These are phyloP conservation scores for Hirsutella minnesotensis DNA, from an alignment of 2,329 filamentous ascomycete species.

Conservation along the genomic window DNA sequence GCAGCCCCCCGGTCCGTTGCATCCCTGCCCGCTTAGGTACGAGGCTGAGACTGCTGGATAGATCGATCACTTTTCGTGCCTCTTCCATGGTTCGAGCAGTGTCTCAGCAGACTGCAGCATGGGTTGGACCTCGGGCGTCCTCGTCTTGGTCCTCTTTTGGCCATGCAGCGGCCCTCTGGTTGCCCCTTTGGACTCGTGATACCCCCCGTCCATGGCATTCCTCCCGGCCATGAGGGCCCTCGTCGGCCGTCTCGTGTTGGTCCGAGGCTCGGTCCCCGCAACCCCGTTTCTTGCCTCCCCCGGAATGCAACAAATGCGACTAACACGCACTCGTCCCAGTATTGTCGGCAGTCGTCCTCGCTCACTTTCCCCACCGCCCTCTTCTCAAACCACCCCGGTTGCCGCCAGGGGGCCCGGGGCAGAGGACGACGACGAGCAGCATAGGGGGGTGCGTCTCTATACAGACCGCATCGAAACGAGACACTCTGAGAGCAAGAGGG, in stretches of 20 bases:
- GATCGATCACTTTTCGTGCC: slow-evolving; percentile 1
- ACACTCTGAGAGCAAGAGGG: neutral
- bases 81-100: slow-evolving; percentile 5
- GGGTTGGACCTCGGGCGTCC: neutral
- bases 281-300: neutral
- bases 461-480: neutral
- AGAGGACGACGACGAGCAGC: too few species aligned
- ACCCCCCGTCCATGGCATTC: slow-evolving; percentile 5
- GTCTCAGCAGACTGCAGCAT: slow-evolving; percentile 2
- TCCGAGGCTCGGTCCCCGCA: neutral
- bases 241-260: neutral
- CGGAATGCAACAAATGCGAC: slow-evolving; percentile 6
- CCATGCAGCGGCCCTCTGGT: neutral
- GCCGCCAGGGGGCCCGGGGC: too few species aligned
- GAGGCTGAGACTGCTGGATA: slow-evolving; percentile 1
- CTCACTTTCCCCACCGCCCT: neutral
- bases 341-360: neutral
- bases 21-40: neutral
- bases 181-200: slow-evolving; percentile 5
- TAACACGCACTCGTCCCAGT: neutral
- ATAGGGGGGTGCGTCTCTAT: neutral
- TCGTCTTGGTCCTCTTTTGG: neutral
- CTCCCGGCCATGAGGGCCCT: neutral
- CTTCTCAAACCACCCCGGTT: neutral
- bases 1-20: neutral